Evolutionary conservation across 208 protist genomes (phyloP).

Genomic region (Trypanosoma brucei): DNA sequence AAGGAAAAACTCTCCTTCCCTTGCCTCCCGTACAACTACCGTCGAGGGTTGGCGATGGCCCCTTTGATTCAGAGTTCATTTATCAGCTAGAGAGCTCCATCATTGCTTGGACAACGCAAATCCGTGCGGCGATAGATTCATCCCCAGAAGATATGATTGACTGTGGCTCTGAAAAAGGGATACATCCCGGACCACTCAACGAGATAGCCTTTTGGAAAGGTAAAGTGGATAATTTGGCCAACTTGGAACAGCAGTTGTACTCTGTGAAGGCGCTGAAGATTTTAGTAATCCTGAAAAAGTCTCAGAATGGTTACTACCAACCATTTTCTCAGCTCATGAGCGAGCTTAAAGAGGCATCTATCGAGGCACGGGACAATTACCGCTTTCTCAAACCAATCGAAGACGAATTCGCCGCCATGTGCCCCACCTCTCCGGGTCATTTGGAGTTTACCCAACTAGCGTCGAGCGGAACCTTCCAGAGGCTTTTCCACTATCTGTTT

Average conservation of each 20-base stretch:
- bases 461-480: slow-evolving; percentile 77
- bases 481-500: slow-evolving; percentile 91
- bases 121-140: slow-evolving; percentile 83
- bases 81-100: slow-evolving; percentile 91
- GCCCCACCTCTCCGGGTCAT: slow-evolving; percentile 37
- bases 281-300: slow-evolving; percentile 89
- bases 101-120: slow-evolving; percentile 91
- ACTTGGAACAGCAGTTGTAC: slow-evolving; percentile 92
- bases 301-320: slow-evolving; percentile 86
- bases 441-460: slow-evolving; percentile 77
- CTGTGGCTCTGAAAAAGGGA: slow-evolving; percentile 39
- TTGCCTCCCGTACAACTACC: slow-evolving; percentile 89
- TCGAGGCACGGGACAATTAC: slow-evolving; percentile 89
- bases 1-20: slow-evolving; percentile 92
- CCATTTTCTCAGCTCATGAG: slow-evolving; percentile 86
- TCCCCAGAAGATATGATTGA: slow-evolving; percentile 85
- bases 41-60: slow-evolving; percentile 63
- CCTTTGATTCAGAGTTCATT: slow-evolving; percentile 85
- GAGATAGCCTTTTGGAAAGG: slow-evolving; percentile 95
- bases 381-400: slow-evolving; percentile 87
- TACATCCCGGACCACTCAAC: slow-evolving; percentile 89
- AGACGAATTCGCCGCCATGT: slow-evolving; percentile 84
- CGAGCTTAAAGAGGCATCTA: slow-evolving; percentile 81
- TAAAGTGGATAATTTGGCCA: slow-evolving; percentile 91
- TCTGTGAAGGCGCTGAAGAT: slow-evolving; percentile 90